Conservation (phyloP, 139 green algal genomes). For the Chlorella sp. region DNA sequence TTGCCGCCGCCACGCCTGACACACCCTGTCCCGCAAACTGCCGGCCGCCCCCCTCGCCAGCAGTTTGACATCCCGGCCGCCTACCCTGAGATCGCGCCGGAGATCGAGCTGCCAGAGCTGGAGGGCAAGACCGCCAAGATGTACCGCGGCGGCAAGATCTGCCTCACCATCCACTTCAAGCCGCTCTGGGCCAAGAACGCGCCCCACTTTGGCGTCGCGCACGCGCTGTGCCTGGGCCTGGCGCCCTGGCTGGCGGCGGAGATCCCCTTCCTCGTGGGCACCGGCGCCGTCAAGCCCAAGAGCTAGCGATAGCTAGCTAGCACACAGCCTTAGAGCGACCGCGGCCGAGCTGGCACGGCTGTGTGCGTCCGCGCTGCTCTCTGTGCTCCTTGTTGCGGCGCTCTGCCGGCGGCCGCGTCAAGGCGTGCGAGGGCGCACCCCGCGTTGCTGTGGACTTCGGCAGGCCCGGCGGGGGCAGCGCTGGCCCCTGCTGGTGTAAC, state of each 20-base stretch:
- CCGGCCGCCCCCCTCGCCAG: not conserved
- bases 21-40: no score
- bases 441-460: no score
- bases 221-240: constrained; percentile 94
- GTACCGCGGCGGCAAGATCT: constrained; percentile 97
- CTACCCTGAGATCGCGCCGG: constrained; percentile 88
- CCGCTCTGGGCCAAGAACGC: constrained; percentile 93
- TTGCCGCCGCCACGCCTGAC: no score
- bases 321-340: no score
- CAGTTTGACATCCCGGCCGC: constrained; percentile 94
- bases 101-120: constrained; percentile 95
- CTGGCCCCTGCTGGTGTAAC: no score
- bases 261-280: constrained; percentile 90
- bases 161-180: constrained; percentile 98
- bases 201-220: constrained; percentile 94
- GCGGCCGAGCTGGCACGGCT: no score
- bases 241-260: constrained; percentile 96
- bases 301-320: no score
- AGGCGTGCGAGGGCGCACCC: no score
- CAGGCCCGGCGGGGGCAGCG: no score
- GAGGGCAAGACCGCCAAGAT: constrained; percentile 98
- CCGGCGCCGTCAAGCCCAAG: constrained; percentile 75
- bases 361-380: no score
- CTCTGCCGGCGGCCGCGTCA: no score
- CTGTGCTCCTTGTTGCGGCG: no score